phyloP scores from a whole-genome alignment of 768 basidiomycete genomes.

The Leccinellum rugosiceps region DNA sequence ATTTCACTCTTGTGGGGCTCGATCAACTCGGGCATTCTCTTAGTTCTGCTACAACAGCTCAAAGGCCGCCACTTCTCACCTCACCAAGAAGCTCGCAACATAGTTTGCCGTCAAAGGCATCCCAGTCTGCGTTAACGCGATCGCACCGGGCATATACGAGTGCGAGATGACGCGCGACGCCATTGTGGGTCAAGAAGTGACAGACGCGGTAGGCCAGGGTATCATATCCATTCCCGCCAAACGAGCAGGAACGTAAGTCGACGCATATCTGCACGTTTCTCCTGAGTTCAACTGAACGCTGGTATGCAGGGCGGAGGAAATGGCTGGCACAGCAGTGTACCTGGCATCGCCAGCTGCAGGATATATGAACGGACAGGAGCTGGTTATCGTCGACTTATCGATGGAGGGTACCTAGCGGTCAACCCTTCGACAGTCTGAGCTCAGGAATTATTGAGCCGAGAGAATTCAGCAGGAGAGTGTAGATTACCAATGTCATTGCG shows the following conservation, averaged over 20 bases:
- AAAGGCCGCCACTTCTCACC: slow-evolving; percentile 72
- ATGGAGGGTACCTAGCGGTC: slow-evolving; percentile 71
- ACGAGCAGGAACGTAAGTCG: slow-evolving; percentile 65
- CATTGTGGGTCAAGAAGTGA: slow-evolving; percentile 44
- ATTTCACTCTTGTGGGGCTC: not conserved
- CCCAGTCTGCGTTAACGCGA: slow-evolving; percentile 67
- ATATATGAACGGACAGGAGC: slow-evolving; percentile 77
- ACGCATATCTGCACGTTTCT: not conserved
- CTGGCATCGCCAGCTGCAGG: slow-evolving; percentile 69
- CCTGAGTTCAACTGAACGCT: not conserved
- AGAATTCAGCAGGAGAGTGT: not conserved
- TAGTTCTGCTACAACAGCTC: slow-evolving; percentile 82
- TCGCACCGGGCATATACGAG: slow-evolving; percentile 73
- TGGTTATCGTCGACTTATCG: slow-evolving; percentile 45
- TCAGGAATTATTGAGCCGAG: not conserved
- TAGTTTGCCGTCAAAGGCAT: slow-evolving; percentile 69
- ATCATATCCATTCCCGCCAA: slow-evolving; percentile 59
- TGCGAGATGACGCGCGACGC: slow-evolving; percentile 69
- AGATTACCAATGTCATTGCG: not conserved
- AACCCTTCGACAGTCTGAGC: slow-evolving; percentile 55
- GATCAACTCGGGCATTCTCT: not conserved
- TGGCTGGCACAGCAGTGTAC: slow-evolving; percentile 76
- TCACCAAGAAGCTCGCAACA: slow-evolving; percentile 73
- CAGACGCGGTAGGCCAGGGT: slow-evolving; percentile 57
- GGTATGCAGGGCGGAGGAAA: slow-evolving; percentile 55